Evolutionary conservation across 495 filamentous ascomycete species (phyloP), one percentile per base, ranked within the genome.

Genomic region (Talaromyces borbonicus): DNA sequence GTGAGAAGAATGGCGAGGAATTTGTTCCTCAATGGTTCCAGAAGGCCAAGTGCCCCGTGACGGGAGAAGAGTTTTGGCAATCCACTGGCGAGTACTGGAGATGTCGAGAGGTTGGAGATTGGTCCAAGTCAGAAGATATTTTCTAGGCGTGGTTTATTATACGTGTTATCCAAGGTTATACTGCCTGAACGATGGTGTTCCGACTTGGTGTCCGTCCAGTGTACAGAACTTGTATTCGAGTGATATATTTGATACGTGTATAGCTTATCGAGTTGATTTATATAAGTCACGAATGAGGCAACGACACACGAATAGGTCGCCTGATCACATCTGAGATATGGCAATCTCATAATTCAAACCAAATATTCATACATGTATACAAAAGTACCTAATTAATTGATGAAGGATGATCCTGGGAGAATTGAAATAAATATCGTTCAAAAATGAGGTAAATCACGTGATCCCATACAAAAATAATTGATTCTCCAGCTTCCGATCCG

Each of bases 61-160:
- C 90, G 11, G 90, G 92, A 1, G 87, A 95, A 63, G 79, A 84
- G 52, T 93, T 83, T 67, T 98, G 92, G 92, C 68, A 78, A 43
- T 90, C 86, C 53, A 89, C 80, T 55, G 85, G 81, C 3, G 75
- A 85, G 60, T 98, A 98, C 60, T 98, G 92, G 92, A 64, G 68
- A 48, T 74, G 66, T 22, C 61, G 70, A 52, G 71, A 68, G 32
- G 63, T 56, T 41, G 71, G 69, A 46, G 64, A 70, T 54, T 79
- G 78, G 67, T 69, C 67, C 44, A 55, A 56, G 14, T 67, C 79
- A 23, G 77, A 86, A 52, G 78, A 84, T 61, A 85, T 87, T 31
- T 87, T 84, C 58, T 80, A 20, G 32, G 15, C 14, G 14, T 36
- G n/a, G 14, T 38, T 20, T 38, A 18, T 36, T n/a, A n/a, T n/a